Conservation (phyloP, 768 basidiomycete genomes). For the Lanmaoa pseudosensibilis region DNA sequence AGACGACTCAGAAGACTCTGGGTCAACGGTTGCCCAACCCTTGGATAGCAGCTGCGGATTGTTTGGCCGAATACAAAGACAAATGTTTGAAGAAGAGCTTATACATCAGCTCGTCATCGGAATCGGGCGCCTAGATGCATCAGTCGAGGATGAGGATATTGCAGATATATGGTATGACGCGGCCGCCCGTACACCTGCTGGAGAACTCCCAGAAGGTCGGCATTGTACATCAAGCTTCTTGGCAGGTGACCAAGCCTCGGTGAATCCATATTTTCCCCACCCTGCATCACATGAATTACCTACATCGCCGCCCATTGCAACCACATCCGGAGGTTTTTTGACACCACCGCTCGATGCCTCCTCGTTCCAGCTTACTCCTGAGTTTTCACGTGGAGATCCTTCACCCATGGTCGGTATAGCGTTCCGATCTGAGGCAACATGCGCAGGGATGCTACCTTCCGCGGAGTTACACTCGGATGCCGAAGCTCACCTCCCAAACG, state of each 20-base stretch:
- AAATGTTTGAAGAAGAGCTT: slow-evolving; percentile 77
- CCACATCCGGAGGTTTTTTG: slow-evolving; percentile 17
- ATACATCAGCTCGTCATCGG: slow-evolving; percentile 86
- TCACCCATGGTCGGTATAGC: slow-evolving; percentile 12
- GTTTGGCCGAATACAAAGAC: slow-evolving; percentile 56
- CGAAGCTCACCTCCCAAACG: slow-evolving; percentile 11
- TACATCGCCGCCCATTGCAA: slow-evolving; percentile 24
- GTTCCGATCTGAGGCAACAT: slow-evolving; percentile 19
- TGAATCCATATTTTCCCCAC: slow-evolving; percentile 58
- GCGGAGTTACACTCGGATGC: slow-evolving; percentile 7
- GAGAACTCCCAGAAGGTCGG: slow-evolving; percentile 25
- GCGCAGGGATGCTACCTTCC: slow-evolving; percentile 1
- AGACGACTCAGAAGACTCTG: slow-evolving; percentile 43
- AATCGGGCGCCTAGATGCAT: slow-evolving; percentile 69
- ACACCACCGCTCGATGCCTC: slow-evolving; percentile 14
- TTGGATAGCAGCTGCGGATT: slow-evolving; percentile 39
- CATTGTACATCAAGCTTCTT: slow-evolving; percentile 10
- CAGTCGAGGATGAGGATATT: slow-evolving; percentile 37
- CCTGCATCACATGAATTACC: slow-evolving; percentile 33
- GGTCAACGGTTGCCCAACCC: slow-evolving; percentile 35
- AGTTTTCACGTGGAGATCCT: slow-evolving; percentile 15
- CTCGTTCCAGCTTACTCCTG: slow-evolving; percentile 17
- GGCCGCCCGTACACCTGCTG: slow-evolving; percentile 31
- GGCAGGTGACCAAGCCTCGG: slow-evolving; percentile 10
- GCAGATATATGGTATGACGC: slow-evolving; percentile 35